phyloP scores from a whole-genome alignment of 768 basidiomycete genomes.

The Lactarius sanguifluus region DNA sequence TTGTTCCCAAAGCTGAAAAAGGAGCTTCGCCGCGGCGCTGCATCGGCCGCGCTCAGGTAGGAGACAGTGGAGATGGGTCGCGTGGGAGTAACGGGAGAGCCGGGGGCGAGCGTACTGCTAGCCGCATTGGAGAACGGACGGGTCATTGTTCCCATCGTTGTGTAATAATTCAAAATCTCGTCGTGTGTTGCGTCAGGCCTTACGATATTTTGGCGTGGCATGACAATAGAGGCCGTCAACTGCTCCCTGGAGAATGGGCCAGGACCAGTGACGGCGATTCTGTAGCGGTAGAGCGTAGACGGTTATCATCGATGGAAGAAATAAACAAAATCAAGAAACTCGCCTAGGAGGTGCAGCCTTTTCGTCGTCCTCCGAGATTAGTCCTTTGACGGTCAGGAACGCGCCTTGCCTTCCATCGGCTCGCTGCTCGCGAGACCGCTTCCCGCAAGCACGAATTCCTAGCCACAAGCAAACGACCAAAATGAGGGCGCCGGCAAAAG shows the following conservation, averaged over 20 bases:
- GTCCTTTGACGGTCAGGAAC: constrained; percentile 50
- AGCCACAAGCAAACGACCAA: constrained; percentile 46
- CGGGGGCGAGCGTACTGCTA: constrained; percentile 32
- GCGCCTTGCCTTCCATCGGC: constrained; percentile 42
- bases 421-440: constrained; percentile 40
- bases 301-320: neutral
- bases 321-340: neutral
- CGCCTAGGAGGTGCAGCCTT: constrained; percentile 10
- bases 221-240: constrained; percentile 46
- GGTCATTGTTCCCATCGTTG: constrained; percentile 44
- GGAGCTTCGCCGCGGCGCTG: constrained; percentile 1
- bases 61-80: constrained; percentile 25
- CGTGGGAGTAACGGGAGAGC: neutral
- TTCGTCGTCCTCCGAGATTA: constrained; percentile 40
- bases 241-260: constrained; percentile 44
- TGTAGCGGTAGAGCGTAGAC: neutral
- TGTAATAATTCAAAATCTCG: constrained; percentile 47
- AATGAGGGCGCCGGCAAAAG: constrained; percentile 44
- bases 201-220: constrained; percentile 52
- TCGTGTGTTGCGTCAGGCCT: constrained; percentile 40
- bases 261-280: constrained; percentile 16
- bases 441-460: constrained; percentile 42
- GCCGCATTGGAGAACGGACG: constrained; percentile 44
- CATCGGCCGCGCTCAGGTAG: neutral
- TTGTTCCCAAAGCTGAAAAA: constrained; percentile 27